These are phyloP conservation scores for Podila minutissima DNA, from an alignment of 192 early-diverging fungal genomes.

Conservation along the genomic window DNA sequence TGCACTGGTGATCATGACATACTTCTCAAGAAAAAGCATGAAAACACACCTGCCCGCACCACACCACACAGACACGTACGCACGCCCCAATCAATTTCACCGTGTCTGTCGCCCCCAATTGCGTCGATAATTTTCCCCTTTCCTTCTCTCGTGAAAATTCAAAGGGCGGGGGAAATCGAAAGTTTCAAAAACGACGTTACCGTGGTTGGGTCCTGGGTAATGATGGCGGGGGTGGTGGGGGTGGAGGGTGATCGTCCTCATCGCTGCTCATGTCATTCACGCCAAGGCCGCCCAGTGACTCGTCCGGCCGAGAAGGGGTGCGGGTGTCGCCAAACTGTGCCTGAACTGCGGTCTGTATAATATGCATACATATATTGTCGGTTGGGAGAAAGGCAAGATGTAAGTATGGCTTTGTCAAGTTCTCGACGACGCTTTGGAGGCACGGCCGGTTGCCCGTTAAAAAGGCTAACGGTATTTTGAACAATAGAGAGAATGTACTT, in stretches of 20 bases:
- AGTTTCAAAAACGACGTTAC: background rate
- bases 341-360: constrained; percentile 43
- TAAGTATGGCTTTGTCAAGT: background rate
- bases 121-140: too few relatives aligned
- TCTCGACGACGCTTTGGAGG: background rate
- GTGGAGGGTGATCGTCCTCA: constrained; percentile 12
- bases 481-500: constrained; percentile 2
- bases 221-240: constrained; percentile 40
- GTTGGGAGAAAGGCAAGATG: background rate
- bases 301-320: constrained; percentile 24
- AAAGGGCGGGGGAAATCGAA: background rate
- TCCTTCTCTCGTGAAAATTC: too few relatives aligned
- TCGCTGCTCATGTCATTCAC: constrained; percentile 16
- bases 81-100: too few relatives aligned
- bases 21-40: too few relatives aligned
- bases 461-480: background rate
- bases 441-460: background rate
- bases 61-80: too few relatives aligned
- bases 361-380: too few relatives aligned
- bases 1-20: too few relatives aligned
- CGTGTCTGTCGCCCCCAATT: too few relatives aligned
- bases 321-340: constrained; percentile 52
- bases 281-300: constrained; percentile 38
- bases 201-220: constrained; percentile 8
- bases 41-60: too few relatives aligned